Base-by-base conservation (phyloP, 176 grass and related monocot genomes). In the Lolium multiflorum region DNA sequence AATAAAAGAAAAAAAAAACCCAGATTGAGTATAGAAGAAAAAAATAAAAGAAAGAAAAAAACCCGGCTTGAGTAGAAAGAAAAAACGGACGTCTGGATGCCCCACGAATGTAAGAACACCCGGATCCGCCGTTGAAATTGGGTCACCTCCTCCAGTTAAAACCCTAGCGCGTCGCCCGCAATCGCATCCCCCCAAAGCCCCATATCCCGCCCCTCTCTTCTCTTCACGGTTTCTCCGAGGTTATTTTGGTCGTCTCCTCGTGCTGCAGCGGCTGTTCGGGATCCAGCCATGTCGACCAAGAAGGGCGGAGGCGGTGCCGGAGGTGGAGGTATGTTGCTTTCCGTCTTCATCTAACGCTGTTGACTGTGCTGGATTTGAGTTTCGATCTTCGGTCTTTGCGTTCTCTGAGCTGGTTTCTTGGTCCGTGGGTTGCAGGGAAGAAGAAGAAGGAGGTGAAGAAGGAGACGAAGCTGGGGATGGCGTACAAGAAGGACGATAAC, bases 401-500 rank as follows among this genome's bases (percentile, higher is more conserved):
- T 65, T 65, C 4, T 80, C 78, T 81, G 44, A 51, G 82, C 56
- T 74, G 17, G 41, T 63, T 16, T 76, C 2, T 49, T 76, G 61
- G 4, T 48, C 22, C 0, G 4, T 68, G 71, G 14, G 17, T 84
- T 76, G 25, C 77, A 87, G 91, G 89, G 71, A 98, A 86, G 80
- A 95, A 86, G 80, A 95, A 98, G 93, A 95, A 98, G 91, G 91
- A 98, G 80, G 89, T 98, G 68, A 98, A 98, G 88, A 98, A 98
- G 89, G 96, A 98, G 81, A 98, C 96, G 5, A 90, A 93, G 67
- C 89, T 98, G 5, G 93, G 96, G 43, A 87, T 98, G 91, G 89
- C 88, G 7, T 88, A 80, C 67, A 98, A 95, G 88, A 98, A 98
- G 78, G 89, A 94, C 39, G 91, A 92, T 14, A 93, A 95, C 84